These are phyloP conservation scores for Saksenaea vasiformis DNA, from an alignment of 371 early-diverging fungal species.

Conservation along the genomic window DNA sequence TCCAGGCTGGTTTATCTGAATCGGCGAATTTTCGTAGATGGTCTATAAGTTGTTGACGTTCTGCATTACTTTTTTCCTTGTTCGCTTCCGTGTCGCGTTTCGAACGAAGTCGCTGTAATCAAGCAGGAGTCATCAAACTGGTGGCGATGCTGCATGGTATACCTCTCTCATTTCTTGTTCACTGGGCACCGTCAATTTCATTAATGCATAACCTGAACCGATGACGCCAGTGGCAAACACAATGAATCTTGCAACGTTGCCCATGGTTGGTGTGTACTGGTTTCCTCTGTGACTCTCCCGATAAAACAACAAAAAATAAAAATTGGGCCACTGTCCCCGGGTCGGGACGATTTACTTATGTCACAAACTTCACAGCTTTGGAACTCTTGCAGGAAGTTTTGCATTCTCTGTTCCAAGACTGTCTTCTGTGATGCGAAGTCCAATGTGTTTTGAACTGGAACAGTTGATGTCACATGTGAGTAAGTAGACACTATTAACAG, in stretches of 20 bases:
- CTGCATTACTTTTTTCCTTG: slow-evolving; percentile 22
- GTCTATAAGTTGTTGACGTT: slow-evolving; percentile 33
- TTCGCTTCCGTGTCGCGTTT: slow-evolving; percentile 31
- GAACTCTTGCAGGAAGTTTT: no score
- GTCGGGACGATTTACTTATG: no score
- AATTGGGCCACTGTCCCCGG: no score
- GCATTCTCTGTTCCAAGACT: no score
- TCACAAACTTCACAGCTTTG: no score
- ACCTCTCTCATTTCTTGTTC: slow-evolving; percentile 47
- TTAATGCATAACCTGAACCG: slow-evolving; percentile 43
- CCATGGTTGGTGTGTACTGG: slow-evolving; percentile 24
- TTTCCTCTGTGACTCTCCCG: no score
- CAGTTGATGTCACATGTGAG: no score
- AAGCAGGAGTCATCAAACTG: not conserved
- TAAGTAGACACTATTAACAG: no score
- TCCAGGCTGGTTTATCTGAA: slow-evolving; percentile 41
- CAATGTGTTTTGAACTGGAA: no score
- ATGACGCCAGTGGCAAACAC: slow-evolving; percentile 45
- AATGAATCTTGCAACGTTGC: slow-evolving; percentile 40
- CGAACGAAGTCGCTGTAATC: slow-evolving; percentile 14
- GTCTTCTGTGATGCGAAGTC: no score
- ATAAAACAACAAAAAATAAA: no score
- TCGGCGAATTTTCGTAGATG: slow-evolving; percentile 42
- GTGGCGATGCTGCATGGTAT: not conserved
- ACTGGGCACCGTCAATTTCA: slow-evolving; percentile 51